Conservation (phyloP, 176 grass and related monocot genomes). For the Microstegium vimineum region DNA sequence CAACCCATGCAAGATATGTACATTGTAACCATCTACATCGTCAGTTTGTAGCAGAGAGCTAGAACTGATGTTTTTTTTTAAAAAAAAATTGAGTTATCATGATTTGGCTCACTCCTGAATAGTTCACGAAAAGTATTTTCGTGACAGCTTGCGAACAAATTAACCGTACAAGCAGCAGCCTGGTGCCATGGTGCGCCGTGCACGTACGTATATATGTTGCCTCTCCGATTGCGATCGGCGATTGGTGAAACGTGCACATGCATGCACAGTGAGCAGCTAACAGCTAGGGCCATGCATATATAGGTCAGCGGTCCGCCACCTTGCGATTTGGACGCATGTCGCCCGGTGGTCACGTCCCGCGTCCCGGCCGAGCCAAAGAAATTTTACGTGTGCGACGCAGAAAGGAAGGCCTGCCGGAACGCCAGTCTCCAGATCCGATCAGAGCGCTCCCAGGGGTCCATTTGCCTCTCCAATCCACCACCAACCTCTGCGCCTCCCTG, state of each 20-base stretch:
- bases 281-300: too few species aligned
- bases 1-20: not conserved
- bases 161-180: not conserved
- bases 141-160: not conserved
- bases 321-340: not conserved
- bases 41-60: not conserved
- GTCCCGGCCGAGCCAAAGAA: not conserved
- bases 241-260: constrained; percentile 29
- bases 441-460: not conserved
- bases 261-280: not conserved
- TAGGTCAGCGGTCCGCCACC: not conserved
- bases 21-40: too few species aligned
- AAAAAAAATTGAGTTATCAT: too few species aligned
- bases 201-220: not conserved
- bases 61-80: not conserved
- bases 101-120: not conserved
- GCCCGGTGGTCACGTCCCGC: constrained; percentile 27
- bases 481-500: not conserved
- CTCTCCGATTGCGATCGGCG: not conserved
- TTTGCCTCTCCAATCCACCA: constrained; percentile 6
- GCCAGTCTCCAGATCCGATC: constrained; percentile 31
- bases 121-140: not conserved
- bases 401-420: constrained; percentile 2
- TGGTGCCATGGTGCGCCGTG: not conserved
- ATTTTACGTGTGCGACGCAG: not conserved